Base-by-base conservation (phyloP, 1,284 basidiomycete species). In the Sporisorium reilianum region DNA sequence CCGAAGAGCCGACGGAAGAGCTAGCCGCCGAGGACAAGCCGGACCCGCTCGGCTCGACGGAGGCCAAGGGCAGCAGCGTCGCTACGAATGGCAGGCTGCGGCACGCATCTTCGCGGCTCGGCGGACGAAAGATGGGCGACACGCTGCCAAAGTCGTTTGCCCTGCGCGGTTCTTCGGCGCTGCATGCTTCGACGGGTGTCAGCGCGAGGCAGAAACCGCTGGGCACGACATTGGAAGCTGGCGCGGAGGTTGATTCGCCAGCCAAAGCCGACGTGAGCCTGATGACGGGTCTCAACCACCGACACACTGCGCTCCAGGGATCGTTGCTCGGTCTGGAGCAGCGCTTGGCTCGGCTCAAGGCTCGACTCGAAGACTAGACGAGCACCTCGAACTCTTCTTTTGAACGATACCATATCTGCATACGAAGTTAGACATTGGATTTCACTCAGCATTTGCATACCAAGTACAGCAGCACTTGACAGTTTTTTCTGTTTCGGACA, bases 281-380 rank as follows among this genome's bases (percentile, higher is more conserved):
- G 48, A 64, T 75, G 68, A 67, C 73, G 3, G 73, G 73, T 23
- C 62, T 75, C 40, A 55, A 64, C 9, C 54, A 62, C 10, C 64
- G 73, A 11, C 67, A 75, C 22, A 56, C 48, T 28, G 73, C 68
- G 5, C 57, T 75, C 11, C 73, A 75, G n/a, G 73, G 73, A 1
- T 71, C 67, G 10, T 23, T 75, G 40, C 25, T 68, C 32, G 73
- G 67, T 12, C 53, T 75, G 14, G 73, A 75, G 46, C 44, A 50
- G 26, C 62, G 72, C 1, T 56, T 75, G 14, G 72, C 72, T 30
- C 51, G 57, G 0, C 56, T 75, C 40, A 75, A 75, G 46, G 72
- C 72, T 11, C 58, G 72, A 5, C 51, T 75, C 0, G 63, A 75
- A 38, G 63, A 71, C 23, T 62, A 59, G 5, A 41, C 16, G n/a